Conservation (phyloP, 148 eudicot genomes). For the Arbutus unedo region DNA sequence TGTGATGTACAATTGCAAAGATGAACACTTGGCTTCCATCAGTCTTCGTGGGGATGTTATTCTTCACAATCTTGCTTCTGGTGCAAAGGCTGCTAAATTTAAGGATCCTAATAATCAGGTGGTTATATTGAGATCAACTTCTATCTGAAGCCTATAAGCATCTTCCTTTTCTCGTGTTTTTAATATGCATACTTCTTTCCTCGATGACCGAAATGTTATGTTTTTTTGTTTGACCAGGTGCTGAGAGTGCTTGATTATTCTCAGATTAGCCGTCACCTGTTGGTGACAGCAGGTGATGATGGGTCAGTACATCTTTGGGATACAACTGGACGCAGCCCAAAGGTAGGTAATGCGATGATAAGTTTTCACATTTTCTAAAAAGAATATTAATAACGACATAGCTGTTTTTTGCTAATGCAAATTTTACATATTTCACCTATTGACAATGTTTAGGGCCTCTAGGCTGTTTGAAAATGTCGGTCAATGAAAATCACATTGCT, state of each 20-base stretch:
- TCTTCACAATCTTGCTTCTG: slow-evolving; percentile 95
- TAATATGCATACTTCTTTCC: slow-evolving; percentile 11
- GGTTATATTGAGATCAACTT: slow-evolving; percentile 14
- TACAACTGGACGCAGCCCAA: slow-evolving; percentile 83
- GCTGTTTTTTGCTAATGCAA: neutral
- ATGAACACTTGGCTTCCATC: slow-evolving; percentile 94
- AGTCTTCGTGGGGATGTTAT: slow-evolving; percentile 81
- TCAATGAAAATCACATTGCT: neutral
- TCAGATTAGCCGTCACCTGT: slow-evolving; percentile 80
- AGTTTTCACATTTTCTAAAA: neutral
- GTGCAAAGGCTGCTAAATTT: slow-evolving; percentile 73
- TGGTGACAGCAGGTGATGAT: slow-evolving; percentile 98
- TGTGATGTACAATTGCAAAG: slow-evolving; percentile 79
- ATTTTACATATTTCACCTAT: neutral
- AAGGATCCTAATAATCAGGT: slow-evolving; percentile 94
- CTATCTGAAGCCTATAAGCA: neutral
- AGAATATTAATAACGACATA: neutral
- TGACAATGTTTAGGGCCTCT: neutral
- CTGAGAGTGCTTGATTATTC: slow-evolving; percentile 97
- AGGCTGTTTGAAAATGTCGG: neutral
- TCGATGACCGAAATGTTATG: slow-evolving; percentile 33
- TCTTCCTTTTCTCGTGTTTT: slow-evolving; percentile 1
- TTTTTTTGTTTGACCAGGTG: slow-evolving; percentile 54
- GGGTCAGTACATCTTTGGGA: slow-evolving; percentile 98
- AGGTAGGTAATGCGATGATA: slow-evolving; percentile 43